phyloP scores from a whole-genome alignment of 257 asterid species.

The Solanum ahanhuiri region DNA sequence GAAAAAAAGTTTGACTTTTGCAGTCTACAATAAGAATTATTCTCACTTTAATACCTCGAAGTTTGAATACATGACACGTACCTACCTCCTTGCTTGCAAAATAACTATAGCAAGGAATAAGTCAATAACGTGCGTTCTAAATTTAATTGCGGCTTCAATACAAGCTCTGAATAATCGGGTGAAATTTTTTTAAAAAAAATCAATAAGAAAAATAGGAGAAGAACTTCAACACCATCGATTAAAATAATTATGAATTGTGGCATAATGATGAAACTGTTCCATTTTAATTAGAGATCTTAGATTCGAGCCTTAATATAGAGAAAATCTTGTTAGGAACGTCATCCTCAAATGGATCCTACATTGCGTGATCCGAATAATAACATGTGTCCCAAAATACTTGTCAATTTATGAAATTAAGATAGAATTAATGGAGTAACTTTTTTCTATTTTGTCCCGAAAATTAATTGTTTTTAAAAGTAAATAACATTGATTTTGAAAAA shows the following conservation, averaged over 20 bases:
- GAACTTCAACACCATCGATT: no score
- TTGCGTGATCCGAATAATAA: no score
- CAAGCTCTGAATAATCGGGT: no score
- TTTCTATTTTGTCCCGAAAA: not conserved
- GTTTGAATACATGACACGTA: not conserved
- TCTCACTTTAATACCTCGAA: not conserved
- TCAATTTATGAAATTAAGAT: not conserved
- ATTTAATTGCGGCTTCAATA: no score
- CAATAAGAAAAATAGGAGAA: no score
- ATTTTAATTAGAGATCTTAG: no score
- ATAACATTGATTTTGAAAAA: not conserved
- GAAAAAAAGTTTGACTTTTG: not conserved
- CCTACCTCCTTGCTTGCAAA: not conserved
- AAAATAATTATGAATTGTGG: no score
- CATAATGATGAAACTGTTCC: rapidly evolving
- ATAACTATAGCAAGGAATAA: not conserved
- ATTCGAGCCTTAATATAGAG: no score
- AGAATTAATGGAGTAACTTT: not conserved
- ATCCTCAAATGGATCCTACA: no score
- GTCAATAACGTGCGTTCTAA: not conserved
- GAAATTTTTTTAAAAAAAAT: no score
- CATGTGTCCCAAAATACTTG: not conserved
- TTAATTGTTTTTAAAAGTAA: not conserved
- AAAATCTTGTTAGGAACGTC: no score
- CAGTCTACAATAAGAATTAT: not conserved